Evolutionary conservation across 2,329 filamentous ascomycete species (phyloP).

Genomic region (Pleoardoris graminearum): DNA sequence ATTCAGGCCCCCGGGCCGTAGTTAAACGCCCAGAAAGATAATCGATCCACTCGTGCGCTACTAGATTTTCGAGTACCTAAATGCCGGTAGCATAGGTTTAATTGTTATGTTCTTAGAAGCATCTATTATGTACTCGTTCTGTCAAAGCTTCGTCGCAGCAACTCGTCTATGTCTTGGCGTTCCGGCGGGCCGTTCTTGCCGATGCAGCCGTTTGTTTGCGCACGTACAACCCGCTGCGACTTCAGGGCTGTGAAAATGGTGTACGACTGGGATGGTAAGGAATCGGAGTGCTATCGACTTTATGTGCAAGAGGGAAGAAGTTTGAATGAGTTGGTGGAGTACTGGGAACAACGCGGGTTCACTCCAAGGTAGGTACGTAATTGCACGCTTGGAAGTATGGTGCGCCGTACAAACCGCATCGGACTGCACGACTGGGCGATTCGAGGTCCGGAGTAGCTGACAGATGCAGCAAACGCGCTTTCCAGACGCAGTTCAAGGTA

Average conservation of each 20-base stretch:
- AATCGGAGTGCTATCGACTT: slow-evolving; percentile 67
- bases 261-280: slow-evolving; percentile 70
- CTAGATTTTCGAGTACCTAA: too few relatives aligned
- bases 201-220: slow-evolving; percentile 22
- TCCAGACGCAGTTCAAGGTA: slow-evolving; percentile 71
- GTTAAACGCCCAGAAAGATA: too few relatives aligned
- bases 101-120: too few relatives aligned
- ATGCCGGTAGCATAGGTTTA: too few relatives aligned
- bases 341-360: slow-evolving; percentile 66
- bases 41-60: too few relatives aligned
- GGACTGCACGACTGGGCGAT: too few relatives aligned
- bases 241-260: slow-evolving; percentile 23
- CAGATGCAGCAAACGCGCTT: slow-evolving; percentile 68
- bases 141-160: too few relatives aligned
- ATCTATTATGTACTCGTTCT: too few relatives aligned
- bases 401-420: slow-evolving; percentile 25
- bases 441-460: background rate
- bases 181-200: slow-evolving; percentile 24
- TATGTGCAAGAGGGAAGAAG: slow-evolving; percentile 77
- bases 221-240: slow-evolving; percentile 11
- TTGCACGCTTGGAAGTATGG: slow-evolving; percentile 22
- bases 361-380: slow-evolving; percentile 63
- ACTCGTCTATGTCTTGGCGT: slow-evolving; percentile 23
- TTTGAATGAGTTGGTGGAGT: slow-evolving; percentile 73
- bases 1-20: too few relatives aligned